phyloP scores from a whole-genome alignment of 306 rosid genomes.

The Dicorynia guianensis region DNA sequence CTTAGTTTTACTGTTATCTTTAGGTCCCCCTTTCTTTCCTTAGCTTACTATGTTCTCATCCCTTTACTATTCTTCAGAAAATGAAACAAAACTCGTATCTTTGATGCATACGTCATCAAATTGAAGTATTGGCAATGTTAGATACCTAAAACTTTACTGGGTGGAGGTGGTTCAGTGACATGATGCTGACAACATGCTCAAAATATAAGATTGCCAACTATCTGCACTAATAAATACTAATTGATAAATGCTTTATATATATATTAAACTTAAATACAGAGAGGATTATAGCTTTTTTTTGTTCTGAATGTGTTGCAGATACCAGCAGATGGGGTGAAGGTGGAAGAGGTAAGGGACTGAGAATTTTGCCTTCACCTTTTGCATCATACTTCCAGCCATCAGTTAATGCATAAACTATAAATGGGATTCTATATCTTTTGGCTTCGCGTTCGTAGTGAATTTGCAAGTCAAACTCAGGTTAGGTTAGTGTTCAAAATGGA shows the following conservation, averaged over 20 bases:
- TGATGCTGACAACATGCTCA: neutral
- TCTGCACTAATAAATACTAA: neutral
- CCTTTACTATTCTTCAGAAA: neutral
- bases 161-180: neutral
- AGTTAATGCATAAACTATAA: neutral
- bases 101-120: neutral
- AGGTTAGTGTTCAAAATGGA: too few species aligned
- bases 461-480: neutral
- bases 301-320: conserved; percentile 42
- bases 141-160: neutral
- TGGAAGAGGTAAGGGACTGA: conserved; percentile 48
- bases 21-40: neutral
- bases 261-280: neutral
- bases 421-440: neutral
- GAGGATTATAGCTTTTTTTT: conserved; percentile 28
- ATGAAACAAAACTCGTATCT: neutral
- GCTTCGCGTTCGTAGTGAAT: neutral
- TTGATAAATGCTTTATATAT: neutral
- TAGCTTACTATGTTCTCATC: neutral
- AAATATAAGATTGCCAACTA: neutral
- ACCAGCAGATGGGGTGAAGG: conserved; percentile 53
- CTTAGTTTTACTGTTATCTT: neutral
- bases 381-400: conserved; percentile 3
- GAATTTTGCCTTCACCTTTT: neutral
- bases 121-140: neutral